A percentile compares a stretch with the other conserved stretches of the same genome.
Evolutionary conservation across 2,329 filamentous ascomycete genomes (phyloP).

Genomic region (Dactylella cylindrospora): DNA sequence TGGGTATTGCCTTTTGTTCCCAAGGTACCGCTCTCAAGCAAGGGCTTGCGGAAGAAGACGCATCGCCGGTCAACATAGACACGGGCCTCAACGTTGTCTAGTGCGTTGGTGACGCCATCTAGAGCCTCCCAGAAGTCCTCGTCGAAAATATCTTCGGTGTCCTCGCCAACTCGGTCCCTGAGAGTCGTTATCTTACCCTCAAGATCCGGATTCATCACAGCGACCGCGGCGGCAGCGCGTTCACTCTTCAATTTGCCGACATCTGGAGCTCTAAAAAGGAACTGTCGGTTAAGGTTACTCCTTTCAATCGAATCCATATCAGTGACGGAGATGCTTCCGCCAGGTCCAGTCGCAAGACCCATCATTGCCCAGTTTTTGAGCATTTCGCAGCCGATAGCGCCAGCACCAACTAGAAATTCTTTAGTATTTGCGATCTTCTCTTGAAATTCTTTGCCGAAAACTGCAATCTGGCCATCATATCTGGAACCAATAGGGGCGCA

Average conservation of each 20-base stretch:
- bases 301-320: constrained; percentile 99
- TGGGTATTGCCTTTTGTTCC: constrained; percentile 99
- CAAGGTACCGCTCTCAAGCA: constrained; percentile 95
- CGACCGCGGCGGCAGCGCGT: constrained; percentile 82
- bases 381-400: constrained; percentile 98
- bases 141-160: constrained; percentile 92
- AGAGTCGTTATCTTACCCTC: constrained; percentile 79
- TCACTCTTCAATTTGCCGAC: constrained; percentile 97
- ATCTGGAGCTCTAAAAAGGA: constrained; percentile 89
- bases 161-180: constrained; percentile 84
- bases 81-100: constrained; percentile 95
- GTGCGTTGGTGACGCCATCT: constrained; percentile 91
- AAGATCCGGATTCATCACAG: constrained; percentile 93
- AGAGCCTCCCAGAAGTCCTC: constrained; percentile 85
- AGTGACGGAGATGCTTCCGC: constrained; percentile 87
- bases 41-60: constrained; percentile 95
- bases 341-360: constrained; percentile 81
- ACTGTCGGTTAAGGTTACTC: constrained; percentile 97
- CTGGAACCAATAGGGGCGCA: constrained; percentile 83
- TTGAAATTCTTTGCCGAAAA: constrained; percentile 91
- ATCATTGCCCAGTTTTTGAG: constrained; percentile 99
- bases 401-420: constrained; percentile 92
- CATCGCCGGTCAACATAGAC: constrained; percentile 95
- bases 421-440: constrained; percentile 87
- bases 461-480: constrained; percentile 96